These are phyloP conservation scores for Coprinellus micaceus DNA, from an alignment of 768 basidiomycete genomes.

Conservation along the genomic window DNA sequence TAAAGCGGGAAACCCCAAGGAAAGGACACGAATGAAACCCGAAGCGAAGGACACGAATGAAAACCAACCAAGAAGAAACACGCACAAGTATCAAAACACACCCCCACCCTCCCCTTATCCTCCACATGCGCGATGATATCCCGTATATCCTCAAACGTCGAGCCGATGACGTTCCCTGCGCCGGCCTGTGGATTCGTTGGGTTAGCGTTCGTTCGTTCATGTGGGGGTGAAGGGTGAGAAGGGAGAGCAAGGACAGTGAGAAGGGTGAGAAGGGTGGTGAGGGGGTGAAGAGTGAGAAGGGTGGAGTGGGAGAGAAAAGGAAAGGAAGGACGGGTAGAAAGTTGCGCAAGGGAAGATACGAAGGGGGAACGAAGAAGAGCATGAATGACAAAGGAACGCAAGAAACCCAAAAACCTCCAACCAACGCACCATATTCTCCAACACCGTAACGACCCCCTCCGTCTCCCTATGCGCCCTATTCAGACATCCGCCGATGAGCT, in stretches of 20 bases:
- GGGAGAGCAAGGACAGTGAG: too few relatives aligned
- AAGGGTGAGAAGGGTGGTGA: too few relatives aligned
- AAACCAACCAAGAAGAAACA: not conserved
- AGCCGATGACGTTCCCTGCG: constrained; percentile 68
- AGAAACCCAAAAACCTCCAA: too few relatives aligned
- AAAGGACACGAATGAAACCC: not conserved
- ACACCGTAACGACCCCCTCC: constrained; percentile 48
- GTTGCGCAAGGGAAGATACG: not conserved
- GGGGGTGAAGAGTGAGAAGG: not conserved
- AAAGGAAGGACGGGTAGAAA: too few relatives aligned
- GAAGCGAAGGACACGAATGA: not conserved
- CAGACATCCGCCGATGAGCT: constrained; percentile 65
- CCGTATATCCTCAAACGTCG: constrained; percentile 62
- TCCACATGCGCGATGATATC: constrained; percentile 63
- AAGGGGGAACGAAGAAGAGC: not conserved
- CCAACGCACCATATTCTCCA: constrained; percentile 71
- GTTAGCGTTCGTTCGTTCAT: not conserved
- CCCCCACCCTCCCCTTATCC: constrained; percentile 72
- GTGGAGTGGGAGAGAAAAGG: not conserved
- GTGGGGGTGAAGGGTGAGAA: not conserved
- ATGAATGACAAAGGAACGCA: too few relatives aligned
- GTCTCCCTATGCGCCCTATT: constrained; percentile 70
- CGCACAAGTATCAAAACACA: constrained; percentile 84
- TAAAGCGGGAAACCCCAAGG: too few relatives aligned
- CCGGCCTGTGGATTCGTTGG: too few relatives aligned